Evolutionary conservation across 1,139 yeast species (phyloP).

Genomic region (Candida freyschussii): DNA sequence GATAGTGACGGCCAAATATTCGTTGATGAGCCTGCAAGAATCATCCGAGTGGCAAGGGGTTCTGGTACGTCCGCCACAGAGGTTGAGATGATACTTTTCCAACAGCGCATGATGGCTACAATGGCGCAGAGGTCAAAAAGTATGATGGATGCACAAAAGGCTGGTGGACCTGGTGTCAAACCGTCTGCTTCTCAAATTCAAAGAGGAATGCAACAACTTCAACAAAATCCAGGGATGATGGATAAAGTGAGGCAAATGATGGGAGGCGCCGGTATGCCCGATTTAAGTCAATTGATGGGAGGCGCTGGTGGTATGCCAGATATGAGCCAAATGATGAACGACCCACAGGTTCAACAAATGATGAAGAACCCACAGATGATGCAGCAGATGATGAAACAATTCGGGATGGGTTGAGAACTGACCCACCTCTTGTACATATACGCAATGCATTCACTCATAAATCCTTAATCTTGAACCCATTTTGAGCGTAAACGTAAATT

Average conservation of each 20-base stretch:
- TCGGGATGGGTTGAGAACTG: constrained; percentile 38
- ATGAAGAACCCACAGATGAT: too few relatives aligned
- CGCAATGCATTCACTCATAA: neutral
- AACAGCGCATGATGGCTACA: constrained; percentile 90
- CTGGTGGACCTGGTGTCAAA: constrained; percentile 34
- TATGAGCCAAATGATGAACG: constrained; percentile 52
- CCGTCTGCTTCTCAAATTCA: constrained; percentile 32
- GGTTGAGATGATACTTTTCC: constrained; percentile 88
- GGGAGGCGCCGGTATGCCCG: constrained; percentile 27
- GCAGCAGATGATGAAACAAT: constrained; percentile 35
- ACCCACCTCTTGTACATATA: too few relatives aligned
- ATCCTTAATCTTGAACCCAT: too few relatives aligned
- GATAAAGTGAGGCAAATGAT: constrained; percentile 48
- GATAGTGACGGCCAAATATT: constrained; percentile 87
- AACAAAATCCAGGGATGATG: constrained; percentile 66
- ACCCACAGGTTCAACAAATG: constrained; percentile 76
- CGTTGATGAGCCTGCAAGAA: constrained; percentile 75
- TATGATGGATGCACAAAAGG: constrained; percentile 45
- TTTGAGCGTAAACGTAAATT: too few relatives aligned
- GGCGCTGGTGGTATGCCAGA: constrained; percentile 42
- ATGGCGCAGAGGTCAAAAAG: constrained; percentile 76
- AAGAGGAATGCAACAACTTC: constrained; percentile 50
- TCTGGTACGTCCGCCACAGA: constrained; percentile 92
- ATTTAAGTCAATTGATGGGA: constrained; percentile 11
- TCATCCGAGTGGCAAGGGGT: constrained; percentile 91